Evolutionary conservation across 164 flowering plant genomes (phyloP).

Genomic region (Umbellularia californica): DNA sequence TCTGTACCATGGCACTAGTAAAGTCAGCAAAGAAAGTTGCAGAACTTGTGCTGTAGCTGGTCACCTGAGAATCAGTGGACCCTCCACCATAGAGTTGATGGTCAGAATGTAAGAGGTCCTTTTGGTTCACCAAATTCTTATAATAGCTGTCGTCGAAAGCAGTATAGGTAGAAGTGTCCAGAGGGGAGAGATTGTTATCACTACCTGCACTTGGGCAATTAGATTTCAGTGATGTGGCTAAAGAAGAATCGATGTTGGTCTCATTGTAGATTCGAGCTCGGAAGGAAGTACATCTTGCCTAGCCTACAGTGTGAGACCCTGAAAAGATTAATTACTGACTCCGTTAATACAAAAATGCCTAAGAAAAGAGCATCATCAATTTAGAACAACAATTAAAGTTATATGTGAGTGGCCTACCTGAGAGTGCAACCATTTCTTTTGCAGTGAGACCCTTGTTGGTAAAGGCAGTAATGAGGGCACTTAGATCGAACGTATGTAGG

Average conservation of each 20-base stretch:
- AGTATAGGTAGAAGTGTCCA: slow-evolving; percentile 5
- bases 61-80: slow-evolving; percentile 8
- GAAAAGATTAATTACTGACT: background rate
- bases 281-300: slow-evolving; percentile 5
- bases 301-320: slow-evolving; percentile 13
- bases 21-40: slow-evolving; percentile 9
- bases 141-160: slow-evolving; percentile 11
- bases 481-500: background rate
- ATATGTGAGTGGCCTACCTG: slow-evolving; percentile 2
- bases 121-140: slow-evolving; percentile 7
- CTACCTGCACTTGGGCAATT: slow-evolving; percentile 4
- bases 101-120: slow-evolving; percentile 15
- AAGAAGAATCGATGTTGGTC: slow-evolving; percentile 7
- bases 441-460: slow-evolving; percentile 5
- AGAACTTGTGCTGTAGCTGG: slow-evolving; percentile 1
- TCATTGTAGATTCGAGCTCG: slow-evolving; percentile 13
- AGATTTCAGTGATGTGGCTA: background rate
- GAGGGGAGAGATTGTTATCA: slow-evolving; percentile 13
- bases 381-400: background rate
- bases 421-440: slow-evolving; percentile 15
- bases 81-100: slow-evolving; percentile 12
- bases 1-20: slow-evolving; percentile 13
- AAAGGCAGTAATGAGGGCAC: slow-evolving; percentile 10
- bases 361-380: background rate
- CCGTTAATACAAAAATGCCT: background rate